phyloP scores from a whole-genome alignment of 345 rosid species.

The Hibiscus mutabilis region DNA sequence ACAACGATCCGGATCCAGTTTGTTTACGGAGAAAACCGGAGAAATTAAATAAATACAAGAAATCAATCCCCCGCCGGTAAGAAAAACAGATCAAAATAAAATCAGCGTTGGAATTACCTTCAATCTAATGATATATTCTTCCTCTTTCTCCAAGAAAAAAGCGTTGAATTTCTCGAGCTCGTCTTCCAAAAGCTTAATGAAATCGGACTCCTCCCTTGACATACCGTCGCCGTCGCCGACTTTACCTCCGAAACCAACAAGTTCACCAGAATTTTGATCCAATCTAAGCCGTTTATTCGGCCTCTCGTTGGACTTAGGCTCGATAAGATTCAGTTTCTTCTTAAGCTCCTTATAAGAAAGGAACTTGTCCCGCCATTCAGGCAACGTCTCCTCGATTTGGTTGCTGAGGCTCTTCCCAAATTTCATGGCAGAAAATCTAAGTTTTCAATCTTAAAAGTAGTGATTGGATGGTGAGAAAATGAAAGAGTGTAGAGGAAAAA shows the following conservation, averaged over 20 bases:
- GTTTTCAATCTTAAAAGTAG: not conserved
- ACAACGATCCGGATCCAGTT: not conserved
- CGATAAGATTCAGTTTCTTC: conserved; percentile 68
- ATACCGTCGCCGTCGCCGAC: conserved; percentile 20
- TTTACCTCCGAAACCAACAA: conserved; percentile 15
- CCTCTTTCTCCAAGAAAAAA: conserved; percentile 92
- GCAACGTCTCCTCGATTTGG: conserved; percentile 90
- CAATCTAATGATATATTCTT: conserved; percentile 83
- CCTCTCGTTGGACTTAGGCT: conserved; percentile 40
- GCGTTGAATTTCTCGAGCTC: conserved; percentile 88
- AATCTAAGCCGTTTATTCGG: conserved; percentile 53
- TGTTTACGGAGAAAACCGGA: conserved; percentile 5
- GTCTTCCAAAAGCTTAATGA: conserved; percentile 56
- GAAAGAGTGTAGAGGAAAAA: not conserved
- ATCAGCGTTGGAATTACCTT: conserved; percentile 41
- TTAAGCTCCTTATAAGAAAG: conserved; percentile 94
- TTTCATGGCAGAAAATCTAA: conserved; percentile 37
- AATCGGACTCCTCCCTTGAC: conserved; percentile 65
- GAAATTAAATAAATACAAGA: not conserved
- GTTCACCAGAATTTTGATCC: conserved; percentile 12
- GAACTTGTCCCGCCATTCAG: conserved; percentile 94
- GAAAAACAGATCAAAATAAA: not conserved
- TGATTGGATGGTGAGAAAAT: conserved; percentile 14
- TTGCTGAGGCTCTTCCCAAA: conserved; percentile 92
- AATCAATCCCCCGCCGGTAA: too few relatives aligned